Evolutionary conservation across 2,329 filamentous ascomycete species (phyloP).

Genomic region (Lasiodiplodia sp.): DNA sequence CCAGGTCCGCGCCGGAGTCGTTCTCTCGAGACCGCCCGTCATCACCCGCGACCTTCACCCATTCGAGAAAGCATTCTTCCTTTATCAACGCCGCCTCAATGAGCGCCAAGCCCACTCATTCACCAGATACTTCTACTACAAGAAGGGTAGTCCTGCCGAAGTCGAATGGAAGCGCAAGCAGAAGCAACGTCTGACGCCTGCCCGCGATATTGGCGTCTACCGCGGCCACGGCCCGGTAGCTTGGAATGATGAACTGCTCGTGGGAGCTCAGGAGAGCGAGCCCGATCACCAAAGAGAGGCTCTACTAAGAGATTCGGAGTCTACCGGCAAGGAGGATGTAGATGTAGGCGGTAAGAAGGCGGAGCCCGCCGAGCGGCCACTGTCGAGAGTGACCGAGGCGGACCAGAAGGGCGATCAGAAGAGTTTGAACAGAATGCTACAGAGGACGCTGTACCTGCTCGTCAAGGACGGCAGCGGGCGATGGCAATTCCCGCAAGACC

Average conservation of each 20-base stretch:
- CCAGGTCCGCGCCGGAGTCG: slow-evolving; percentile 67
- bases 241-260: slow-evolving; percentile 91
- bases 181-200: slow-evolving; percentile 75
- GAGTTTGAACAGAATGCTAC: slow-evolving; percentile 80
- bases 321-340: slow-evolving; percentile 66
- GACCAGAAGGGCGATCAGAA: slow-evolving; percentile 76
- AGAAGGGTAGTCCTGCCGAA: slow-evolving; percentile 82
- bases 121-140: slow-evolving; percentile 92
- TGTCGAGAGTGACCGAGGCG: slow-evolving; percentile 76
- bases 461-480: slow-evolving; percentile 74
- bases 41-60: slow-evolving; percentile 83
- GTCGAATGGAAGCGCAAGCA: slow-evolving; percentile 91
- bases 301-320: slow-evolving; percentile 78
- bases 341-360: slow-evolving; percentile 58
- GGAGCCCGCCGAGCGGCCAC: slow-evolving; percentile 73
- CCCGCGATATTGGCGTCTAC: slow-evolving; percentile 86
- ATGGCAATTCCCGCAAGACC: slow-evolving; percentile 84
- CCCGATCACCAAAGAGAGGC: slow-evolving; percentile 71
- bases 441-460: slow-evolving; percentile 85
- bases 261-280: slow-evolving; percentile 73
- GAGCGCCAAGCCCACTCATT: slow-evolving; percentile 90
- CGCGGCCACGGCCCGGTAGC: slow-evolving; percentile 73
- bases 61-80: slow-evolving; percentile 92
- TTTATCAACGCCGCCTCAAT: slow-evolving; percentile 97
- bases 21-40: slow-evolving; percentile 87